Evolutionary conservation across 2,329 filamentous ascomycete species (phyloP).

Genomic region (Chalaropsis thielavioides): DNA sequence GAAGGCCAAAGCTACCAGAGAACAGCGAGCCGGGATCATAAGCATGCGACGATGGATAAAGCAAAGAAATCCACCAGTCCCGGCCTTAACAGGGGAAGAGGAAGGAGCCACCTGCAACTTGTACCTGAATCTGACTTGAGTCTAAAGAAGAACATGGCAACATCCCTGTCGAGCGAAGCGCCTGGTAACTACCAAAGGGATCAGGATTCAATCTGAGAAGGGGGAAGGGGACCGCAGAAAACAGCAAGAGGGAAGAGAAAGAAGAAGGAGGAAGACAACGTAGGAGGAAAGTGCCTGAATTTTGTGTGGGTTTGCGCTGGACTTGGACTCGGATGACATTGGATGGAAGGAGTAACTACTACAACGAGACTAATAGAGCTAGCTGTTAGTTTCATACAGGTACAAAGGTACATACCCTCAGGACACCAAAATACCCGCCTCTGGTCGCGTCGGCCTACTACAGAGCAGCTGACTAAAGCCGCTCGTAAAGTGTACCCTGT

Average conservation of each 20-base stretch:
- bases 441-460: no score
- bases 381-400: not conserved
- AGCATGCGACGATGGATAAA: not conserved
- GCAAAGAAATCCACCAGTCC: not conserved
- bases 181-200: not conserved
- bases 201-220: not conserved
- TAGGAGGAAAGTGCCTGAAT: not conserved
- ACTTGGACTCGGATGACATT: not conserved
- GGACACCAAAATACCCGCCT: no score
- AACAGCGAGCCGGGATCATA: not conserved
- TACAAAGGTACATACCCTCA: not conserved
- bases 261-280: not conserved
- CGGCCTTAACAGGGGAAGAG: not conserved
- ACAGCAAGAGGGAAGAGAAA: not conserved
- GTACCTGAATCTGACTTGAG: conserved; percentile 5
- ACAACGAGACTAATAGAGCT: not conserved
- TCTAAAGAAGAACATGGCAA: conserved; percentile 5
- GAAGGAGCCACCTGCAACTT: not conserved
- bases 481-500: no score
- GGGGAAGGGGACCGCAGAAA: not conserved
- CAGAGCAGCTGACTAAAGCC: no score
- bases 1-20: not conserved
- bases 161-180: not conserved
- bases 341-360: conserved; percentile 1
- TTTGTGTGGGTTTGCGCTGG: not conserved